Evolutionary conservation across 2,329 filamentous ascomycete genomes (phyloP).

Genomic region (Microthyrium microscopicum): DNA sequence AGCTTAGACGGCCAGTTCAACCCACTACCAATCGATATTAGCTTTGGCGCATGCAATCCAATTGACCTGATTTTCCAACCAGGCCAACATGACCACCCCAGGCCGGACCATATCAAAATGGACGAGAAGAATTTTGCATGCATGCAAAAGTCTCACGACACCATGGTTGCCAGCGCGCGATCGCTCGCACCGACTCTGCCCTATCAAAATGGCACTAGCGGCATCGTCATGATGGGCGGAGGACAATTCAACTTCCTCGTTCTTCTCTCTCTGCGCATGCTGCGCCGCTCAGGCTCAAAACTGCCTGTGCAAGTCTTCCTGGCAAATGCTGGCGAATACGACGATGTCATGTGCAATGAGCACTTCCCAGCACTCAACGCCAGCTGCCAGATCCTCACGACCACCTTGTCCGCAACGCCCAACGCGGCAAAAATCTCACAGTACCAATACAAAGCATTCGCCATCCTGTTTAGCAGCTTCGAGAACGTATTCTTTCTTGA

Average conservation of each 20-base stretch:
- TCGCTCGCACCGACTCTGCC: constrained; percentile 18
- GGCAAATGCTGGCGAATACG: constrained; percentile 24
- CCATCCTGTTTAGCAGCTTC: constrained; percentile 41
- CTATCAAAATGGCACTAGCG: constrained; percentile 23
- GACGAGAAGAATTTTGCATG: no score
- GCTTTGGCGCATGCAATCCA: no score
- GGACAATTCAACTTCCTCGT: constrained; percentile 26
- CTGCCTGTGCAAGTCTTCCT: constrained; percentile 31
- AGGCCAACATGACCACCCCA: no score
- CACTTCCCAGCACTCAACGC: constrained; percentile 26
- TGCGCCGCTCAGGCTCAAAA: constrained; percentile 25
- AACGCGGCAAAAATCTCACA: constrained; percentile 13
- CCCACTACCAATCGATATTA: no score
- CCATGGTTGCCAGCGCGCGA: no score
- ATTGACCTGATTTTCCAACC: no score
- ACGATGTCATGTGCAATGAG: constrained; percentile 24
- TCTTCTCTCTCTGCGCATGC: constrained; percentile 28
- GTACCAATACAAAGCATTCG: constrained; percentile 41
- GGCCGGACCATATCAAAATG: no score
- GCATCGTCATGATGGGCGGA: constrained; percentile 24
- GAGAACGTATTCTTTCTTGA: constrained; percentile 43
- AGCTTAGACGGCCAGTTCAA: no score
- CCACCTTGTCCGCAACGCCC: constrained; percentile 12
- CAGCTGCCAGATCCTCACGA: constrained; percentile 26
- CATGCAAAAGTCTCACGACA: no score